phyloP scores from a whole-genome alignment of 192 early-diverging fungal species.

The Phycomyces blakesleeanus region DNA sequence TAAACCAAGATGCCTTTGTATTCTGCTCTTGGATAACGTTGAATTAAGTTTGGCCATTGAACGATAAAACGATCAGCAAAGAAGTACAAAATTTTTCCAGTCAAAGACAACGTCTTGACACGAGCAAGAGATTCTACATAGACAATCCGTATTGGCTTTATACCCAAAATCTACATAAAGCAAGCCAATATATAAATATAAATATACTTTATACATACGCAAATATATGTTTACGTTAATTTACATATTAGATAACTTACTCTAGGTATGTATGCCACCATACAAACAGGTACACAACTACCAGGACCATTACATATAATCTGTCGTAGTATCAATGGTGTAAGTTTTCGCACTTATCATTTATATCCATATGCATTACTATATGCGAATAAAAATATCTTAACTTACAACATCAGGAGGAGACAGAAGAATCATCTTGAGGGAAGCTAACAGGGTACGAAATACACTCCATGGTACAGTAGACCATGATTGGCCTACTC shows the following conservation, averaged over 20 bases:
- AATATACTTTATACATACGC: too few species aligned
- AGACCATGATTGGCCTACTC: slow-evolving; percentile 67
- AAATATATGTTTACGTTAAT: too few species aligned
- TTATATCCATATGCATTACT: too few species aligned
- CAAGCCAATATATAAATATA: too few species aligned
- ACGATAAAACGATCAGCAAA: slow-evolving; percentile 86
- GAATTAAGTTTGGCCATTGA: slow-evolving; percentile 73
- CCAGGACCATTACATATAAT: slow-evolving; percentile 89
- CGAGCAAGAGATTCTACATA: slow-evolving; percentile 94
- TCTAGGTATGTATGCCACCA: slow-evolving; percentile 57
- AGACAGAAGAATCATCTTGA: slow-evolving; percentile 38
- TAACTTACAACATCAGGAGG: slow-evolving; percentile 59
- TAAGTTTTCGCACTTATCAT: too few species aligned
- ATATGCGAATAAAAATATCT: background rate
- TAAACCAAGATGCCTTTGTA: slow-evolving; percentile 67
- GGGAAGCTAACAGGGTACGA: slow-evolving; percentile 41
- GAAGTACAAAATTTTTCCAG: slow-evolving; percentile 76
- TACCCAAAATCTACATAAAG: slow-evolving; percentile 41
- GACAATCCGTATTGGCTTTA: slow-evolving; percentile 58
- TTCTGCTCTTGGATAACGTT: slow-evolving; percentile 54
- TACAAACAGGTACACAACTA: slow-evolving; percentile 73
- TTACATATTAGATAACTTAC: slow-evolving; percentile 32
- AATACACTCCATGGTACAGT: slow-evolving; percentile 48
- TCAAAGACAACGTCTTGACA: slow-evolving; percentile 79
- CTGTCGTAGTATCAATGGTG: slow-evolving; percentile 28